Evolutionary conservation across 2,329 filamentous ascomycete species (phyloP).

Genomic region (Pseudogymnoascus sp.): DNA sequence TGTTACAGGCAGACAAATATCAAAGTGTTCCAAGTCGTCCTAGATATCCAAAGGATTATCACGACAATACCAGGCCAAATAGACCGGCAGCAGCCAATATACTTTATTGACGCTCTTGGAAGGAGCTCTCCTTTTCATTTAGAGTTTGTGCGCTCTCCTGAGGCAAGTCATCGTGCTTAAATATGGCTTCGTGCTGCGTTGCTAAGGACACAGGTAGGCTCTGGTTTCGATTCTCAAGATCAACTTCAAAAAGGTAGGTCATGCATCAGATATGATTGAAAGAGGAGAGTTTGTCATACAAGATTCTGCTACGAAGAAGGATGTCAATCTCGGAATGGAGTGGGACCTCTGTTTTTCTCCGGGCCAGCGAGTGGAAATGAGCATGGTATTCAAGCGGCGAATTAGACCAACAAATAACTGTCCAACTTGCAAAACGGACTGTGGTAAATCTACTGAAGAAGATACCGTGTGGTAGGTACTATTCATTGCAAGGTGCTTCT

Average conservation of each 20-base stretch:
- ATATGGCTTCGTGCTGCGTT: not conserved
- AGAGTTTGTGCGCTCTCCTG: slow-evolving; percentile 9
- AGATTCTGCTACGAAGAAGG: slow-evolving; percentile 19
- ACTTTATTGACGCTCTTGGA: slow-evolving; percentile 11
- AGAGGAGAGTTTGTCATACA: slow-evolving; percentile 26
- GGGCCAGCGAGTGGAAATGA: slow-evolving; percentile 29
- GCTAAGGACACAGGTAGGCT: slow-evolving; percentile 11
- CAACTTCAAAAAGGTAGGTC: slow-evolving; percentile 21
- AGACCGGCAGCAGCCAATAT: slow-evolving; percentile 7
- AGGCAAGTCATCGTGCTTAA: not conserved
- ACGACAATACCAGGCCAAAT: slow-evolving; percentile 9
- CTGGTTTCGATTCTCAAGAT: slow-evolving; percentile 24
- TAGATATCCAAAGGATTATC: slow-evolving; percentile 10
- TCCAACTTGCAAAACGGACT: not conserved
- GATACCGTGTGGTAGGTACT: not conserved
- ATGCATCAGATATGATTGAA: slow-evolving; percentile 21
- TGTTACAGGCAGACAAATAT: slow-evolving; percentile 7
- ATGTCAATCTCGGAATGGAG: slow-evolving; percentile 20
- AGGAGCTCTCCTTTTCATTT: slow-evolving; percentile 9
- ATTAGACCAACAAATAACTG: not conserved
- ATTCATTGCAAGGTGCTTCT: not conserved
- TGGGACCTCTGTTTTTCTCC: slow-evolving; percentile 27
- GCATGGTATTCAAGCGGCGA: slow-evolving; percentile 23
- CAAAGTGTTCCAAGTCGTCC: slow-evolving; percentile 7
- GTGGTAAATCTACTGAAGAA: not conserved